Base-by-base conservation (phyloP, 768 basidiomycete genomes). In the Amanita jacksonii region DNA sequence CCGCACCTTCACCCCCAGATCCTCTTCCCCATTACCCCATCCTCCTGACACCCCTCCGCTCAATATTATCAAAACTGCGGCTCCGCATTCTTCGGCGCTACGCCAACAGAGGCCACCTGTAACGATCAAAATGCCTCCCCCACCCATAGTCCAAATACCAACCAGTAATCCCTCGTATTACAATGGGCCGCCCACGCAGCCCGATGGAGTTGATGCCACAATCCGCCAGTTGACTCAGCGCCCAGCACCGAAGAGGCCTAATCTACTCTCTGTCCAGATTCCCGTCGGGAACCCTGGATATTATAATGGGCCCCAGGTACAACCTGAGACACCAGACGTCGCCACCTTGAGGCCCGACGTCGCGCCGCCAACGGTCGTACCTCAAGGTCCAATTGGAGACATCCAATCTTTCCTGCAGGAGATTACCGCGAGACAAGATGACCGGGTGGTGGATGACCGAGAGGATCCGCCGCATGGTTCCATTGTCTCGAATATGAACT, bases 401-500 rank as follows among this genome's bases (percentile, higher is more conserved):
- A 45, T 45, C 25, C 12, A 23, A 30, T 22, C 44, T 6, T 16
- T 45, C 10, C 18, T 45, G 10, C 34, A 36, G 5, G 13, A 28
- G 13, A 44, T 44, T 22, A 35, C 16, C 33, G 8, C 33, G 19
- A 31, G 33, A 25, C 24, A 27, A 13, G 33, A 36, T 6, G 25
- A 44, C 23, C 41, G 20, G 2, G 15, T 28, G 27, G 43, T 36
- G 10, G 24, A 35, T 19, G 43, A 44, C 34, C 19, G 18, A 5
- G 38, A 19, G 19, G 43, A 44, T 18, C 3, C 24, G 16, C n/a
- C 12, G 18, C 33, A 13, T 10, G 25, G 4, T 43, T 34, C 42
- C n/a, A n/a, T 30, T 23, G 36, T 35, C 24, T 34, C 36, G n/a
- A 30, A 45, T 27, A 38, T 23, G 44, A 27, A 37, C 45, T 87